Conservation (phyloP, 768 basidiomycete species). For the Suillus luteus region DNA sequence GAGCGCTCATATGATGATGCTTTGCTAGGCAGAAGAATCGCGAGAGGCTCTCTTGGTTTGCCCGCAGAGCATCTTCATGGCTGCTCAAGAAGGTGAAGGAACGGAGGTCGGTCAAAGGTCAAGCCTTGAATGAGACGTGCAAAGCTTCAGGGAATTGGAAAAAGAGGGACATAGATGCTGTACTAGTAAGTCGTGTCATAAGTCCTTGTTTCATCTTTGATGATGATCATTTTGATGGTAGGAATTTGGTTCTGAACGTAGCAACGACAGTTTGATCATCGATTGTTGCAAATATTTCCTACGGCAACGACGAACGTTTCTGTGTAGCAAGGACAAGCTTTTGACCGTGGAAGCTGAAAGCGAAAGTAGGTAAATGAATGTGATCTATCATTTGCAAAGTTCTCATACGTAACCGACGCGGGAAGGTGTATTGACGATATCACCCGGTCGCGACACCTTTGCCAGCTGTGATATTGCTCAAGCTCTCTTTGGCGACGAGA, state of each 20-base stretch:
- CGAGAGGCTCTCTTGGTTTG: slow-evolving; percentile 55
- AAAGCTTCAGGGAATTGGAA: slow-evolving; percentile 65
- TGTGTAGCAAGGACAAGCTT: slow-evolving; percentile 73
- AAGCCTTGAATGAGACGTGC: slow-evolving; percentile 64
- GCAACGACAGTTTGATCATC: slow-evolving; percentile 70
- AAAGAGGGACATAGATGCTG: slow-evolving; percentile 46
- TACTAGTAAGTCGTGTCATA: slow-evolving; percentile 27
- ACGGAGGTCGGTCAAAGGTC: slow-evolving; percentile 56
- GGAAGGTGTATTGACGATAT: slow-evolving; percentile 28
- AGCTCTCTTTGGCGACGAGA: slow-evolving; percentile 43
- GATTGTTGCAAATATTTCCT: slow-evolving; percentile 74
- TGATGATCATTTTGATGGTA: not conserved
- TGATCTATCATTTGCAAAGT: slow-evolving; percentile 1
- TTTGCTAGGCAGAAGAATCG: slow-evolving; percentile 42
- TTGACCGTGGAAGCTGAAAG: slow-evolving; percentile 55
- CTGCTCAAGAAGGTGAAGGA: slow-evolving; percentile 61
- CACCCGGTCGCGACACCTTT: slow-evolving; percentile 37
- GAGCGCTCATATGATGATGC: slow-evolving; percentile 9
- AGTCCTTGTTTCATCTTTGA: slow-evolving; percentile 4
- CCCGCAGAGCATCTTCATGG: slow-evolving; percentile 72
- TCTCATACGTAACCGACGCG: slow-evolving; percentile 22
- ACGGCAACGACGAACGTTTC: slow-evolving; percentile 47
- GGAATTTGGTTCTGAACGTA: slow-evolving; percentile 37
- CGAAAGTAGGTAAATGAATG: slow-evolving; percentile 38
- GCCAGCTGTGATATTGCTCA: slow-evolving; percentile 56